These are phyloP conservation scores for Tetrapisispora taiwanensis DNA, from an alignment of 805 yeast genomes.

Conservation along the genomic window DNA sequence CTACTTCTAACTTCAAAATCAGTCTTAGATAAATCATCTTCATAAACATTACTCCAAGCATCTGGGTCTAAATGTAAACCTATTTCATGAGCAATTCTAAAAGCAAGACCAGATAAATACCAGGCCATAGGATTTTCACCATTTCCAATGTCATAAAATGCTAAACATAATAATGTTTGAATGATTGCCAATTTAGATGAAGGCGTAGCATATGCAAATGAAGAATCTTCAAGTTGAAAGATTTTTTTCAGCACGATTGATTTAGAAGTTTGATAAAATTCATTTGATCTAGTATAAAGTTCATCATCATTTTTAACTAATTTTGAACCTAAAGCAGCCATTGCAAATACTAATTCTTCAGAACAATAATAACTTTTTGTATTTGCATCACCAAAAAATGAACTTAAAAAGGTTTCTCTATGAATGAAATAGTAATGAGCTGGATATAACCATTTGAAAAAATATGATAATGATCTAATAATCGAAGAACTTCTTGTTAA, in stretches of 20 bases:
- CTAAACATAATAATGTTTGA: conserved; percentile 43
- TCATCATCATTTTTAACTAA: conserved; percentile 31
- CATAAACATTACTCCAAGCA: conserved; percentile 38
- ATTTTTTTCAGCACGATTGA: conserved; percentile 32
- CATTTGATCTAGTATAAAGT: conserved; percentile 30
- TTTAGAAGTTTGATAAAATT: conserved; percentile 40
- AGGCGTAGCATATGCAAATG: conserved; percentile 22
- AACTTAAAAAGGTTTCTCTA: conserved; percentile 47
- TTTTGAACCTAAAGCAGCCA: conserved; percentile 46
- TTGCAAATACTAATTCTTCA: conserved; percentile 39
- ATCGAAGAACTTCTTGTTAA: conserved; percentile 19
- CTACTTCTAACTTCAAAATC: conserved; percentile 46
- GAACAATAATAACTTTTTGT: conserved; percentile 39
- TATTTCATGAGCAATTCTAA: conserved; percentile 50
- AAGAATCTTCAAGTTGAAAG: conserved; percentile 21
- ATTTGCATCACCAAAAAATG: conserved; percentile 36
- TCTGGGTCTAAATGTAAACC: conserved; percentile 50
- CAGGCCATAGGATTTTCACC: conserved; percentile 50
- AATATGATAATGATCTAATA: conserved; percentile 17
- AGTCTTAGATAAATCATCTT: conserved; percentile 32
- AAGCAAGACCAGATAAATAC: conserved; percentile 49
- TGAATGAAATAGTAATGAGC: conserved; percentile 49
- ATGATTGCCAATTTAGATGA: conserved; percentile 40
- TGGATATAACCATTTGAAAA: conserved; percentile 54
- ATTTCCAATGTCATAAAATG: conserved; percentile 47